Evolutionary conservation across 441 rosid species (phyloP).

Genomic region (Isatis lusitanica): DNA sequence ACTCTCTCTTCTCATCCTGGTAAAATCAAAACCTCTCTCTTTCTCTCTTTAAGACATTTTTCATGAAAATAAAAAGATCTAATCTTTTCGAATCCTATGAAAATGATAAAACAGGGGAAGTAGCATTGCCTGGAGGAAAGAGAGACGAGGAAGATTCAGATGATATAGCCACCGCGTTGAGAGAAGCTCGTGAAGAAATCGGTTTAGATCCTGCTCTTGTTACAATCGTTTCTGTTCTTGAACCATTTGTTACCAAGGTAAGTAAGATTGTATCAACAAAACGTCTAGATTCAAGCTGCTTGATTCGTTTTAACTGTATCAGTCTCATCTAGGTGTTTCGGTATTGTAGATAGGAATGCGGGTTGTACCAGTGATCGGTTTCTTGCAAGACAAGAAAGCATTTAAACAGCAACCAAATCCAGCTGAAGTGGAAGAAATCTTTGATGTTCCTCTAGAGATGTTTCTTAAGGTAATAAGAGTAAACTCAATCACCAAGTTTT

Average conservation of each 20-base stretch:
- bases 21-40: constrained; percentile 6
- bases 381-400: constrained; percentile 46
- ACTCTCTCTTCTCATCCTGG: constrained; percentile 62
- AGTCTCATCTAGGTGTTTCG: not conserved
- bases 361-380: constrained; percentile 62
- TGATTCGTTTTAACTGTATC: not conserved
- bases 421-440: constrained; percentile 67
- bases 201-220: constrained; percentile 70
- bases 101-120: constrained; percentile 48
- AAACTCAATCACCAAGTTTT: not conserved
- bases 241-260: constrained; percentile 54
- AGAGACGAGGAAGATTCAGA: constrained; percentile 61
- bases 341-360: constrained; percentile 43
- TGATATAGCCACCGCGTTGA: constrained; percentile 59
- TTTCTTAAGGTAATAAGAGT: constrained; percentile 55
- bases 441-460: constrained; percentile 75
- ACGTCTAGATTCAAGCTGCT: not conserved
- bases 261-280: constrained; percentile 11
- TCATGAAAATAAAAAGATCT: not conserved
- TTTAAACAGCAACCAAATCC: constrained; percentile 50
- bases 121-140: constrained; percentile 77
- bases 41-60: not conserved
- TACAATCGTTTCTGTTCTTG: constrained; percentile 53
- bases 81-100: not conserved
- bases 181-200: constrained; percentile 82